These are phyloP conservation scores for Canariomyces notabilis DNA, from an alignment of 2,329 filamentous ascomycete species.

Conservation along the genomic window DNA sequence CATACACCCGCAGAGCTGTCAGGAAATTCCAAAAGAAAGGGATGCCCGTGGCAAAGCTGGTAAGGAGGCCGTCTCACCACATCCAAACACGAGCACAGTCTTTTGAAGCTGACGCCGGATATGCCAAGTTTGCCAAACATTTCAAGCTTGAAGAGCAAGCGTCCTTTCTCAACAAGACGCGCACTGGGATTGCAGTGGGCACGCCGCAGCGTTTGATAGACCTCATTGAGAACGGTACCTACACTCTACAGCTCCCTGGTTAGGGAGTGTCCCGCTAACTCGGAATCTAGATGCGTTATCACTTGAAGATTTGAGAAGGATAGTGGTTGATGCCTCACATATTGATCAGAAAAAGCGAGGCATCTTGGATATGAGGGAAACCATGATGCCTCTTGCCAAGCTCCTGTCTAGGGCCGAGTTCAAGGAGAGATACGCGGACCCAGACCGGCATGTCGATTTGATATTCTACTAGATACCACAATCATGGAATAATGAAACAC, in stretches of 20 bases:
- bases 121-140: slow-evolving; percentile 77
- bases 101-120: not conserved
- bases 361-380: slow-evolving; percentile 92
- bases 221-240: slow-evolving; percentile 71
- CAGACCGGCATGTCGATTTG: slow-evolving; percentile 54
- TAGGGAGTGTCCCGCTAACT: slow-evolving; percentile 8
- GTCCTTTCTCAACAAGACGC: slow-evolving; percentile 62
- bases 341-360: slow-evolving; percentile 93
- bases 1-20: slow-evolving; percentile 51
- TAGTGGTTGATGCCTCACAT: slow-evolving; percentile 87
- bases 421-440: slow-evolving; percentile 60
- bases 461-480: slow-evolving; percentile 53
- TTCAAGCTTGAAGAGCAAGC: slow-evolving; percentile 90
- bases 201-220: slow-evolving; percentile 81
- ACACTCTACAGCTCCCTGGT: not conserved
- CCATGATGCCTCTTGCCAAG: slow-evolving; percentile 71
- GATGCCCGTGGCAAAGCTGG: slow-evolving; percentile 74
- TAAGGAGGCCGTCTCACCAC: slow-evolving; percentile 28
- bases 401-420: slow-evolving; percentile 69
- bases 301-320: slow-evolving; percentile 64
- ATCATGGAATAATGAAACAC: not conserved
- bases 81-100: not conserved
- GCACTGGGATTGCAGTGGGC: slow-evolving; percentile 82
- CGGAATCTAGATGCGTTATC: slow-evolving; percentile 57
- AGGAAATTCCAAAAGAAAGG: slow-evolving; percentile 77